Conservation (phyloP, 2,329 filamentous ascomycete species). For the Gnomoniopsis smithogilvyi region DNA sequence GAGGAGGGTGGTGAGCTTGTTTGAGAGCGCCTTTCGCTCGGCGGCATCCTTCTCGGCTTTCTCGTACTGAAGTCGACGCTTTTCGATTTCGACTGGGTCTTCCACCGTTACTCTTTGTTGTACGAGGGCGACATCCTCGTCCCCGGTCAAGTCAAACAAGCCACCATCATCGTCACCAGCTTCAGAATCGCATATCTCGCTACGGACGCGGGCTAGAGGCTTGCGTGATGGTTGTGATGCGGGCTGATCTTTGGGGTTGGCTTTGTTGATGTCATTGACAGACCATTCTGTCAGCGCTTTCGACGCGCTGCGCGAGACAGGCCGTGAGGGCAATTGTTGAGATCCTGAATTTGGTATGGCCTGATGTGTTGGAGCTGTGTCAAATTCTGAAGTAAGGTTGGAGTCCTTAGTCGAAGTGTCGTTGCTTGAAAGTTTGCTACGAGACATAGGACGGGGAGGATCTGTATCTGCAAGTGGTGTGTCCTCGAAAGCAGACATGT, state of each 20-base stretch:
- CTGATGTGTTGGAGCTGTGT: slow-evolving; percentile 31
- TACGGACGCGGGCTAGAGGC: slow-evolving; percentile 30
- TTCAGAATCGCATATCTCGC: slow-evolving; percentile 38
- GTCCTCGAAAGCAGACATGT: slow-evolving; percentile 17
- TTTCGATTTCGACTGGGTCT: slow-evolving; percentile 6
- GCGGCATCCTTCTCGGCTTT: slow-evolving; percentile 23
- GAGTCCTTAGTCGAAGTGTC: slow-evolving; percentile 6
- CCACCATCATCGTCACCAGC: slow-evolving; percentile 19
- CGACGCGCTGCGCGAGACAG: slow-evolving; percentile 24
- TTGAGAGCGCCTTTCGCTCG: slow-evolving; percentile 39
- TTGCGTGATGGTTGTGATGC: slow-evolving; percentile 10
- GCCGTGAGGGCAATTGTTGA: slow-evolving; percentile 17
- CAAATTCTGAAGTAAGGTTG: slow-evolving; percentile 22
- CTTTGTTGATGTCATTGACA: slow-evolving; percentile 39
- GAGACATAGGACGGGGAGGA: not conserved
- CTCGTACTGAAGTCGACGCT: slow-evolving; percentile 15
- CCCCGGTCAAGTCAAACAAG: not conserved
- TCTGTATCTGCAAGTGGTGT: slow-evolving; percentile 11
- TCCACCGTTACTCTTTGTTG: not conserved
- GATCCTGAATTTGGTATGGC: not conserved
- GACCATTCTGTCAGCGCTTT: slow-evolving; percentile 40
- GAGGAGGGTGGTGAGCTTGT: slow-evolving; percentile 41
- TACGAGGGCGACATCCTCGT: slow-evolving; percentile 9
- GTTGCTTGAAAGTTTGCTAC: not conserved
- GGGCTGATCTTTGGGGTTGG: slow-evolving; percentile 30